Evolutionary conservation across 805 yeast genomes (phyloP), one percentile per base, ranked within the genome.

Genomic region (Barnettozyma populi): DNA sequence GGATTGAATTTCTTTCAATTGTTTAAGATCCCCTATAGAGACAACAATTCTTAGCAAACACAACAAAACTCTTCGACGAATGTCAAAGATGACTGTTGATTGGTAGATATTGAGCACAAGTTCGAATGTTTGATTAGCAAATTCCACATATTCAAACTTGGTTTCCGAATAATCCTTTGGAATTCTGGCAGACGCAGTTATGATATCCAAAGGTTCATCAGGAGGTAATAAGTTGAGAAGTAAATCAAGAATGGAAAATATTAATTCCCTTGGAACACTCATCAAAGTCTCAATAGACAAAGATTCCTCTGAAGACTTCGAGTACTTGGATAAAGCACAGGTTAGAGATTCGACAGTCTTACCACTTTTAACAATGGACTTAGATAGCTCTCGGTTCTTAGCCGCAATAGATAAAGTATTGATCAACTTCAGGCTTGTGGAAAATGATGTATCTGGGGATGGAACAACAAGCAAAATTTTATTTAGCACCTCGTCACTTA

Each of bases 251-350:
- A 83, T 69, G 13, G 78, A 69, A 2, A 76, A 54, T 18, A 85
- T 63, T 25, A 86, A 60, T n/a, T 81, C 84, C 54, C 81, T 84
- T 0, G 92, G 90, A 2, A 82, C 77, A 46, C 82, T 78, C 80
- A 87, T 83, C 36, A 89, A 64, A 0, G 87, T 78, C 57, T 86
- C 95, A 41, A 84, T 77, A 5, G 88, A 69, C 1, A 79, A 61
- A 50, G 57, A 7, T 55, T 43, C 20, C 44, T 40, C 42, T 11
- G 39, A 5, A 11, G 24, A 50, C 48, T 75, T 76, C 10, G 77
- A 71, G 55, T 74, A 81, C 37, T 72, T 75, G 21, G 75, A 69
- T 46, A 86, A 64, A 1, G 83, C 71, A n/a, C 70, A 63, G 16
- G 65, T 63, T 5, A 86, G 64, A 13, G 74, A 62, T 8, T 69